Percentiles rank a stretch among this genome's conserved stretches.
These are phyloP conservation scores for Wickerhamiella slavikovae DNA, from an alignment of 805 yeast genomes.

Conservation along the genomic window DNA sequence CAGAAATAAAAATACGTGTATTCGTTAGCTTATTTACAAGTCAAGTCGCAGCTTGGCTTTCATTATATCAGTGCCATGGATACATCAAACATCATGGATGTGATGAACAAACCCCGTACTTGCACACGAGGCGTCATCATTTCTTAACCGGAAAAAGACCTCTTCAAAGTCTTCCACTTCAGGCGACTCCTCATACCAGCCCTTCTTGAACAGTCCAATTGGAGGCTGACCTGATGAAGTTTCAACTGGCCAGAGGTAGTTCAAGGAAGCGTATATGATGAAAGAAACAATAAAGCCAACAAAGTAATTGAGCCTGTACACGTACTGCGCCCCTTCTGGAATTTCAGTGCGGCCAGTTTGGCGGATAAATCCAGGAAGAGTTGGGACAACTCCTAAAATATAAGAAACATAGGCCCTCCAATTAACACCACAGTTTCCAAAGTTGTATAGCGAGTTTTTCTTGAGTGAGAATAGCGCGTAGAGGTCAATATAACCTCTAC, in stretches of 20 bases:
- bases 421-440: constrained; percentile 54
- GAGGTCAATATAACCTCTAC: constrained; percentile 49
- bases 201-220: constrained; percentile 6
- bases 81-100: too few species aligned
- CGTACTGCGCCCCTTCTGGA: constrained; percentile 51
- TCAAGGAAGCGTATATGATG: constrained; percentile 29
- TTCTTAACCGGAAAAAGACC: constrained; percentile 4
- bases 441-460: constrained; percentile 32
- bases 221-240: constrained; percentile 5
- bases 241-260: constrained; percentile 8
- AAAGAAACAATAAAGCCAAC: constrained; percentile 45
- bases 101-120: too few species aligned
- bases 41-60: too few species aligned
- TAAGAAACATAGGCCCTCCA: constrained; percentile 77
- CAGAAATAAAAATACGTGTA: too few species aligned
- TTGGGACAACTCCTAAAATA: constrained; percentile 60
- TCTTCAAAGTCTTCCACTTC: constrained; percentile 11
- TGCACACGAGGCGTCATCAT: too few species aligned
- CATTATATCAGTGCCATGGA: too few species aligned
- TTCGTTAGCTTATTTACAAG: too few species aligned
- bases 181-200: constrained; percentile 12
- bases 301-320: constrained; percentile 54
- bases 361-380: constrained; percentile 67
- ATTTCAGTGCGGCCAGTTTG: constrained; percentile 54
- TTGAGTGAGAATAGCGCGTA: constrained; percentile 40